Evolutionary conservation across 805 yeast genomes (phyloP), one percentile per base, ranked within the genome.

Genomic region (Maudiozyma saulgeensis): DNA sequence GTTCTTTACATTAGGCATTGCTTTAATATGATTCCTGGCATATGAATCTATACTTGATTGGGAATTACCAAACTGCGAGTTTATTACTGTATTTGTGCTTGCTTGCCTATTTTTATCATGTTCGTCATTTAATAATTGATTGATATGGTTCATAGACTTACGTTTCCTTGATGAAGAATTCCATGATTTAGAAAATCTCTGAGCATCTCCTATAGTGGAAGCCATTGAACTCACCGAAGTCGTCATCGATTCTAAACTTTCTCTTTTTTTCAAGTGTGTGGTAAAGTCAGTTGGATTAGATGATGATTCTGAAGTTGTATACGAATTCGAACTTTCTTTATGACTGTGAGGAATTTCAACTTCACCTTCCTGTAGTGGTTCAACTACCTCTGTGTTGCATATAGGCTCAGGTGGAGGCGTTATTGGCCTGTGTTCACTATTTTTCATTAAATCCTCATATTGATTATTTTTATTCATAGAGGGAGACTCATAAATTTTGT

Each of bases 101-200:
- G 45, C 45, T 16, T 50, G 50, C 49, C 62, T 59, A 42, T 45
- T n/a, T 23, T 45, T 45, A 25, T 26, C 37, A 3, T 28, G 39
- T 19, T 21, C 18, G 13, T 28, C 23, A 23, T 43, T 31, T 19
- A 47, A 21, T 21, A 52, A 46, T 21, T 50, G 49, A 31, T 56
- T 54, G 21, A 58, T 47, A 32, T 59, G 53, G 45, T 56, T 57
- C 51, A 61, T 52, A 3, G 66, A 65, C 51, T 63, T 65, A 18
- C 67, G 49, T 46, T 61, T 62, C 51, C 68, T 60, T 48, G 46
- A 48, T 8, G 59, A 54, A 4, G 67, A 64, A 45, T 65, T 65
- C 69, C 69, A 65, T 6, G 69, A 65, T 49, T 64, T 63, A 5
- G 64, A 67, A 53, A 63, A 63, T 31, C 67, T 56, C 47, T 63